phyloP scores from a whole-genome alignment of 1,284 basidiomycete species.

The Tremellales sp. region DNA sequence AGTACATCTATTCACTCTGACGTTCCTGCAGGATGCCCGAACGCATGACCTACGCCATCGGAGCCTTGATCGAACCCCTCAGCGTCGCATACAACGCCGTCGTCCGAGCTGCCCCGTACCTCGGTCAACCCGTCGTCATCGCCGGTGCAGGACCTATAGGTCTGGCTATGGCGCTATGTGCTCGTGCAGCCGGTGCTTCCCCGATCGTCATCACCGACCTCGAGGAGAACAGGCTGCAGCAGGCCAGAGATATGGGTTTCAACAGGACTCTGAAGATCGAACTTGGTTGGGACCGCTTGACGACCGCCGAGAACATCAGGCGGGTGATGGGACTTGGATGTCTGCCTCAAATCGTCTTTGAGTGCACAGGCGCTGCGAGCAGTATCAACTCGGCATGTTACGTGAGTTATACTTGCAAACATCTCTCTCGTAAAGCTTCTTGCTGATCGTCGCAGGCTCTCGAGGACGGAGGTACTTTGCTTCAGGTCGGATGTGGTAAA shows the following conservation, averaged over 20 bases:
- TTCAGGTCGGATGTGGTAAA: conserved; percentile 28
- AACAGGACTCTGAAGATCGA: conserved; percentile 29
- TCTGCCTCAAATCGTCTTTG: conserved; percentile 35
- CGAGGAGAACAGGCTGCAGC: conserved; percentile 40
- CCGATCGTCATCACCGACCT: conserved; percentile 50
- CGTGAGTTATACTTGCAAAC: too few relatives aligned
- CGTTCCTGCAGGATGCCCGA: conserved; percentile 46
- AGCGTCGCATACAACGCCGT: conserved; percentile 45
- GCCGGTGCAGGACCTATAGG: conserved; percentile 46
- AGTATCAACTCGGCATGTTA: conserved; percentile 37
- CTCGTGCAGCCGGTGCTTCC: conserved; percentile 46
- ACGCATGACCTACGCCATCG: conserved; percentile 43
- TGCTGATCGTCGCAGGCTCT: conserved; percentile 18
- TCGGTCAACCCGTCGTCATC: conserved; percentile 37
- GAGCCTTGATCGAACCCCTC: conserved; percentile 47
- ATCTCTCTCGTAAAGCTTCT: background rate
- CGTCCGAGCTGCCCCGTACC: conserved; percentile 37
- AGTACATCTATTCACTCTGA: conserved; percentile 10
- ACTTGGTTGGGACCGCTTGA: conserved; percentile 17
- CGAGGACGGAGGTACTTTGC: conserved; percentile 25
- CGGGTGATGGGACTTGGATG: conserved; percentile 20
- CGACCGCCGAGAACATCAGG: conserved; percentile 22
- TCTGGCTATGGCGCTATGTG: conserved; percentile 45
- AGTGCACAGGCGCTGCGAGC: conserved; percentile 46
- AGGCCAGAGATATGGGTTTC: conserved; percentile 43